These are phyloP conservation scores for Wallacemonas sp. DNA, from an alignment of 208 protist species.

Conservation along the genomic window DNA sequence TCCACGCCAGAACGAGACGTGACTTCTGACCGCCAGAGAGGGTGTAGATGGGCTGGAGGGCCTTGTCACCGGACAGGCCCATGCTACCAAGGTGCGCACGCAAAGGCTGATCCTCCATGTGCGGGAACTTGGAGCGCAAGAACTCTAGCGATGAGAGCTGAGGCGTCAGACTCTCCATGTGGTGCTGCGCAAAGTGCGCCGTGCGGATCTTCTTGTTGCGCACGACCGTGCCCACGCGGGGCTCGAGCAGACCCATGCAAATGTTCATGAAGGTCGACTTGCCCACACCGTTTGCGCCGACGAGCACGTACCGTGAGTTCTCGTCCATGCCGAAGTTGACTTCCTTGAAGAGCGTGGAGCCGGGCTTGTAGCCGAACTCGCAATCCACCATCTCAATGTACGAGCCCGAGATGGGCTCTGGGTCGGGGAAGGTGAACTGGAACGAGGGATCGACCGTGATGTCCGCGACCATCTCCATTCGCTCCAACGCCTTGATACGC, in stretches of 20 bases:
- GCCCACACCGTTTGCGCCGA: slow-evolving; percentile 92
- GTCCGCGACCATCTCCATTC: slow-evolving; percentile 87
- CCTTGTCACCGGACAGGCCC: slow-evolving; percentile 87
- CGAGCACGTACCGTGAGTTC: slow-evolving; percentile 86
- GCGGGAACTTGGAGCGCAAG: slow-evolving; percentile 82
- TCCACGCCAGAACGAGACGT: slow-evolving; percentile 92
- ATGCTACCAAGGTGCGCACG: slow-evolving; percentile 92
- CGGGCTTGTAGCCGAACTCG: slow-evolving; percentile 92
- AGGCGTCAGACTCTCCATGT: slow-evolving; percentile 91
- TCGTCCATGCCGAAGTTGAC: slow-evolving; percentile 92
- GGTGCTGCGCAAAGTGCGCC: slow-evolving; percentile 94
- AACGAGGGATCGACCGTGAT: slow-evolving; percentile 90
- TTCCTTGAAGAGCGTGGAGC: slow-evolving; percentile 84
- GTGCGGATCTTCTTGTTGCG: slow-evolving; percentile 87
- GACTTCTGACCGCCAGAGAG: slow-evolving; percentile 96
- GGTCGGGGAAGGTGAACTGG: slow-evolving; percentile 90
- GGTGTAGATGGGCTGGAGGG: slow-evolving; percentile 91
- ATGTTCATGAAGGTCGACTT: slow-evolving; percentile 96
- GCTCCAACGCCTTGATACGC: slow-evolving; percentile 93
- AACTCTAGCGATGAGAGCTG: slow-evolving; percentile 92
- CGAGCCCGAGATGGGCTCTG: slow-evolving; percentile 74
- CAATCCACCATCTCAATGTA: slow-evolving; percentile 89
- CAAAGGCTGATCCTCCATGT: slow-evolving; percentile 78
- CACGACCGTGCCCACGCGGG: slow-evolving; percentile 75
- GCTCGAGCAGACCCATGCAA: slow-evolving; percentile 81